Evolutionary conservation across 225 moss, liverwort and hornwort genomes (phyloP), one percentile per base, ranked within the genome.

Genomic region (Polytrichum commune): DNA sequence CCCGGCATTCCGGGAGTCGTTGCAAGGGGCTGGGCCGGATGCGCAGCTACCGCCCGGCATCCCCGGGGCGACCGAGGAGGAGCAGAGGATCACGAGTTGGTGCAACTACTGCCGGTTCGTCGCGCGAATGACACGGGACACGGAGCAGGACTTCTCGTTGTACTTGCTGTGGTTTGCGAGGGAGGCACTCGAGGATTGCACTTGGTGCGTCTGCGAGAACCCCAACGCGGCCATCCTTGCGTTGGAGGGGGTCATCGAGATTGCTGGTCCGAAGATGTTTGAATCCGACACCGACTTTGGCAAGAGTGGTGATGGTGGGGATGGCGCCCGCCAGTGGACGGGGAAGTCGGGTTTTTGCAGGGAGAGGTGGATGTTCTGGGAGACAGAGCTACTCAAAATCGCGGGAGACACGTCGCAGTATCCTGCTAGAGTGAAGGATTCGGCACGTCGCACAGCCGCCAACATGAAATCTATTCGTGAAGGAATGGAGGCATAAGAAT

Each of bases 151-250:
- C 23, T 66, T 66, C 65, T 66, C 35, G 2, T 22, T 29, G 8
- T 66, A 66, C 35, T 66, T 29, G 29, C 2, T 66, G 20, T 29
- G 29, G 65, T 66, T 29, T 35, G 65, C 65, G 20, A 22, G 65
- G n/a, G 65, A 66, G 23, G 65, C 65, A 7, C 65, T 66, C 28
- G 65, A 66, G 65, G 65, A 66, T 20, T 66, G 29, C 65, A 27
- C 19, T 27, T 66, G 29, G 29, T 29, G 29, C 28, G 20, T 22
- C 19, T 19, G 19, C 16, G 65, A 66, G 23, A 23, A 35, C 65
- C 65, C 65, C 28, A 16, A 29, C 29, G 65, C 65, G 8, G 65
- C 29, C 20, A 27, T 66, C 8, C 65, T 22, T 6, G 65, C 65
- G 7, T 35, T 22, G 27, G 65, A 66, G 35, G 65, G 27, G 5